These are phyloP conservation scores for Glycine soja DNA, from an alignment of 306 rosid species.

Conservation along the genomic window DNA sequence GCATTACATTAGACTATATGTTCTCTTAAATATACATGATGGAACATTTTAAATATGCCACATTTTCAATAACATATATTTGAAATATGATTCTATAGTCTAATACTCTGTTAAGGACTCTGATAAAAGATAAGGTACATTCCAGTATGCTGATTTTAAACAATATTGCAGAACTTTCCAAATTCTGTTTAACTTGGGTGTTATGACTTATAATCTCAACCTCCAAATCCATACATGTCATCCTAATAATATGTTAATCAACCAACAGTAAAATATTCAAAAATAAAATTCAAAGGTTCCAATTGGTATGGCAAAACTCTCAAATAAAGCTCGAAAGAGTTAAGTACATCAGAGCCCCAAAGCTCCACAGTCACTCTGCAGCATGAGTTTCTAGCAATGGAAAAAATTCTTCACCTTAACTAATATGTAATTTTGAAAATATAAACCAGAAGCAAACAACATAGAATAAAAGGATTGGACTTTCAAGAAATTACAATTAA, in stretches of 20 bases:
- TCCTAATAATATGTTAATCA: slow-evolving; percentile 32
- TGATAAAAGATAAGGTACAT: neutral
- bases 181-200: neutral
- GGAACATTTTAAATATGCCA: neutral
- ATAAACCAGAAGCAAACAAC: slow-evolving; percentile 4
- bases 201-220: neutral
- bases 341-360: slow-evolving; percentile 13
- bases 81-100: neutral
- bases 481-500: neutral
- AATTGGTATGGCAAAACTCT: neutral
- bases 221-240: neutral
- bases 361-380: slow-evolving; percentile 22
- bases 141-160: slow-evolving; percentile 4
- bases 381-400: slow-evolving; percentile 4
- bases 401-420: neutral
- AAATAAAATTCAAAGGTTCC: neutral
- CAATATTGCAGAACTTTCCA: neutral
- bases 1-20: neutral
- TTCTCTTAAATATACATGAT: slow-evolving; percentile 1
- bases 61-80: slow-evolving; percentile 10
- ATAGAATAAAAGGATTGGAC: slow-evolving; percentile 3
- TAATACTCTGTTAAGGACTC: neutral
- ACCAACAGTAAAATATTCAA: slow-evolving; percentile 3
- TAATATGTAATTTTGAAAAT: slow-evolving; percentile 19
- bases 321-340: slow-evolving; percentile 21